phyloP scores from a whole-genome alignment of 2,329 filamentous ascomycete species.

The Claviceps spartinae region DNA sequence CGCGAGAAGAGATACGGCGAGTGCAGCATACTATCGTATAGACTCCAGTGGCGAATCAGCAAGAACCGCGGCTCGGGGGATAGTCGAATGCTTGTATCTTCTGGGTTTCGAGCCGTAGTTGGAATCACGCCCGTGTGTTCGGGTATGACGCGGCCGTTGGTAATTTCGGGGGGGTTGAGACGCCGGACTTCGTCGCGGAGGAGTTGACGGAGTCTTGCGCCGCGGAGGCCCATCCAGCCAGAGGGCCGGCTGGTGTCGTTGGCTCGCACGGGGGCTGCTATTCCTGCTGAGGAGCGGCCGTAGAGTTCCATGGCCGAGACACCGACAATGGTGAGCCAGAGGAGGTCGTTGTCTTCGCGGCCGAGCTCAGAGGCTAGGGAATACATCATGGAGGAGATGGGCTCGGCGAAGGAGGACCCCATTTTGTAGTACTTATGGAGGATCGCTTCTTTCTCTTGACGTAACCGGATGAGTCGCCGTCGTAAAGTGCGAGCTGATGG shows the following conservation, averaged over 20 bases:
- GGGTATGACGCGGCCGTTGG: slow-evolving; percentile 46
- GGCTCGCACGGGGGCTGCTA: slow-evolving; percentile 46
- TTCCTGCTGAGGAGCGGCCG: slow-evolving; percentile 68
- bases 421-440: slow-evolving; percentile 74
- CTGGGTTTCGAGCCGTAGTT: slow-evolving; percentile 75
- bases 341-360: slow-evolving; percentile 87
- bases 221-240: slow-evolving; percentile 71
- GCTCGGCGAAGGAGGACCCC: slow-evolving; percentile 86
- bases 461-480: slow-evolving; percentile 59
- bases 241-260: slow-evolving; percentile 44
- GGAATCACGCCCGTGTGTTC: slow-evolving; percentile 74
- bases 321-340: slow-evolving; percentile 91
- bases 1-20: slow-evolving; percentile 87
- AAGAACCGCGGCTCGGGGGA: slow-evolving; percentile 91
- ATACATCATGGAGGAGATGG: slow-evolving; percentile 88
- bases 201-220: slow-evolving; percentile 71
- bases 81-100: slow-evolving; percentile 81
- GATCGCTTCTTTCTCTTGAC: slow-evolving; percentile 61
- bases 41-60: slow-evolving; percentile 86
- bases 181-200: slow-evolving; percentile 88
- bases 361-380: slow-evolving; percentile 89
- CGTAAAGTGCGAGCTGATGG: slow-evolving; percentile 61
- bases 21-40: slow-evolving; percentile 97
- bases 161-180: slow-evolving; percentile 65
- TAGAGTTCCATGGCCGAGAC: slow-evolving; percentile 90